Evolutionary conservation across 371 early-diverging fungal species (phyloP).

Genomic region (Mortierella sp.): DNA sequence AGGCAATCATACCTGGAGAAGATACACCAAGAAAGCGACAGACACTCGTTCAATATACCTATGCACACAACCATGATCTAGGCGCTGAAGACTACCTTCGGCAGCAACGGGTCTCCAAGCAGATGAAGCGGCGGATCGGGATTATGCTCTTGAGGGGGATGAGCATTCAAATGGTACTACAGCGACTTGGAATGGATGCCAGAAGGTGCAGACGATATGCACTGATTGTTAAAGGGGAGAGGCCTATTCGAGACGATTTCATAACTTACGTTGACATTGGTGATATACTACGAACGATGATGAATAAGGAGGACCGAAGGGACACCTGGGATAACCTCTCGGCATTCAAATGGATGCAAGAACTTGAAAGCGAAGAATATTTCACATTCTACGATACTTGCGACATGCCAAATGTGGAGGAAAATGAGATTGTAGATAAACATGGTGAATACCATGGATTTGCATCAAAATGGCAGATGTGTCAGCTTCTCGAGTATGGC

Average conservation of each 20-base stretch:
- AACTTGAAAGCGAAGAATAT: background rate
- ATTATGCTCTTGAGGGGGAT: background rate
- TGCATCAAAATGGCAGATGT: background rate
- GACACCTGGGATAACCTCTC: background rate
- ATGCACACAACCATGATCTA: background rate
- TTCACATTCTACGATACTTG: background rate
- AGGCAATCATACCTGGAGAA: background rate
- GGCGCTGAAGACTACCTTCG: background rate
- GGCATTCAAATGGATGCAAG: background rate
- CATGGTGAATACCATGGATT: background rate
- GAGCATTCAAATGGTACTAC: background rate
- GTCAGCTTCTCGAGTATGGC: background rate
- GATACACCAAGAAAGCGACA: background rate
- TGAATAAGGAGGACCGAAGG: background rate
- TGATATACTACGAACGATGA: background rate
- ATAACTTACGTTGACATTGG: background rate
- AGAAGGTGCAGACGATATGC: background rate
- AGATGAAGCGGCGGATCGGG: background rate
- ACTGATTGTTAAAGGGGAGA: background rate
- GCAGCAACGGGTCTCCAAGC: background rate
- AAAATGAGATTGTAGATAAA: background rate
- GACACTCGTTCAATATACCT: background rate
- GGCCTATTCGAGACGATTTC: background rate
- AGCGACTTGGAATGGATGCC: background rate
- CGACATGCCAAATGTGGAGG: background rate